A percentile compares a stretch with the other conserved stretches of the same genome.
Conservation (phyloP, 2,329 filamentous ascomycete genomes). For the Ophiostoma sp. region DNA sequence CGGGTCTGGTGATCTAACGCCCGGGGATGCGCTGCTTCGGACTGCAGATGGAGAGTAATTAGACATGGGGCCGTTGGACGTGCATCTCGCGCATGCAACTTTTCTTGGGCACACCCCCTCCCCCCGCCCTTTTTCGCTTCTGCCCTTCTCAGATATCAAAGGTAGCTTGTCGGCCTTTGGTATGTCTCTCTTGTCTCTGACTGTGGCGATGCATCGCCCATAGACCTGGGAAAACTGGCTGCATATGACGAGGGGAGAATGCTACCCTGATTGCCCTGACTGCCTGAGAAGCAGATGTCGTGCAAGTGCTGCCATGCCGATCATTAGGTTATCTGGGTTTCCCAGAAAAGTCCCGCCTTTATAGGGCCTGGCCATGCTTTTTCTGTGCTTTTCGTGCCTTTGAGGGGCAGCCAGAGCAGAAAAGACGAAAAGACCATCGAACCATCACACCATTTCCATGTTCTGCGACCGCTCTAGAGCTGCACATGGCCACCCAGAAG, state of each 20-base stretch:
- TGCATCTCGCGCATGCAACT: not conserved
- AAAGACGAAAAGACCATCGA: not conserved
- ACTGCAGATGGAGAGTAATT: not conserved
- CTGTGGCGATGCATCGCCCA: not conserved
- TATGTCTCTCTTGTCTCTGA: not conserved
- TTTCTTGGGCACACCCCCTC: not conserved
- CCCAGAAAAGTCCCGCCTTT: not conserved
- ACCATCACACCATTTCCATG: not conserved
- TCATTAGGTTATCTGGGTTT: not conserved
- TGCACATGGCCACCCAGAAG: not conserved
- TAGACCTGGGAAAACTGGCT: not conserved
- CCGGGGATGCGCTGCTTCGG: not conserved
- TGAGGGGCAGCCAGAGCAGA: not conserved
- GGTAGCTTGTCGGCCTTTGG: not conserved
- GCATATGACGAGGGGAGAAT: not conserved
- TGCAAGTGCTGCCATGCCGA: not conserved
- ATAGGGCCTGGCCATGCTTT: not conserved
- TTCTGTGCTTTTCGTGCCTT: not conserved
- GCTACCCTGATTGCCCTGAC: not conserved
- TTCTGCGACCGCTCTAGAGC: not conserved
- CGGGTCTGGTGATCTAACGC: not conserved
- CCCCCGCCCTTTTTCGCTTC: not conserved
- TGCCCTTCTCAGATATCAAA: not conserved
- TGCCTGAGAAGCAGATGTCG: not conserved
- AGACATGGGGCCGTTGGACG: not conserved